phyloP scores from a whole-genome alignment of 768 basidiomycete species.

The Boletus fagicola region DNA sequence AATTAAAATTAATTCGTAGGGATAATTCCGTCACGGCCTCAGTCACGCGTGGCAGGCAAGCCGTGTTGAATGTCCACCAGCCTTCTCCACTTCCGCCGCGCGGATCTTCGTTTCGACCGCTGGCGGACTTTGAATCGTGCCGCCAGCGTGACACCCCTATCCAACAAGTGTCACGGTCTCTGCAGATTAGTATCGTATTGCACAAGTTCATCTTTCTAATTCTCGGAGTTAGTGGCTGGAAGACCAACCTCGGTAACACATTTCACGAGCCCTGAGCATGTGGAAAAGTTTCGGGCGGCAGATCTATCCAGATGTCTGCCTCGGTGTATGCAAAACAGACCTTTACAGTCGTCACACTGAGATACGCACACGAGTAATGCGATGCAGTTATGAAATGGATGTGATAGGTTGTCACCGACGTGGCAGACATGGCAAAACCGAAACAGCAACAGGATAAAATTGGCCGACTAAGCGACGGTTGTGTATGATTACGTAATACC shows the following conservation, averaged over 20 bases:
- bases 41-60: background rate
- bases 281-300: no score
- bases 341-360: background rate
- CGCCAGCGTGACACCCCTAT: background rate
- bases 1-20: background rate
- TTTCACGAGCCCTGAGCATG: background rate
- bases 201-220: background rate
- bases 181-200: background rate
- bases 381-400: conserved; percentile 12
- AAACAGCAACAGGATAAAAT: background rate
- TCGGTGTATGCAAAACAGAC: background rate
- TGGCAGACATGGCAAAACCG: conserved; percentile 12
- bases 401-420: conserved; percentile 3
- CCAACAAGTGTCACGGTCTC: background rate
- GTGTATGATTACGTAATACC: conserved; percentile 28
- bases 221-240: background rate
- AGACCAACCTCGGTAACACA: background rate
- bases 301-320: background rate
- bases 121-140: background rate
- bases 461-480: conserved; percentile 7
- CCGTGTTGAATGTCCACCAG: background rate
- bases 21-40: background rate
- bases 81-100: background rate
- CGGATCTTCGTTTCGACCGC: background rate
- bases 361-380: background rate